phyloP scores from a whole-genome alignment of 805 yeast genomes.

The Dipodascopsis uninucleata region DNA sequence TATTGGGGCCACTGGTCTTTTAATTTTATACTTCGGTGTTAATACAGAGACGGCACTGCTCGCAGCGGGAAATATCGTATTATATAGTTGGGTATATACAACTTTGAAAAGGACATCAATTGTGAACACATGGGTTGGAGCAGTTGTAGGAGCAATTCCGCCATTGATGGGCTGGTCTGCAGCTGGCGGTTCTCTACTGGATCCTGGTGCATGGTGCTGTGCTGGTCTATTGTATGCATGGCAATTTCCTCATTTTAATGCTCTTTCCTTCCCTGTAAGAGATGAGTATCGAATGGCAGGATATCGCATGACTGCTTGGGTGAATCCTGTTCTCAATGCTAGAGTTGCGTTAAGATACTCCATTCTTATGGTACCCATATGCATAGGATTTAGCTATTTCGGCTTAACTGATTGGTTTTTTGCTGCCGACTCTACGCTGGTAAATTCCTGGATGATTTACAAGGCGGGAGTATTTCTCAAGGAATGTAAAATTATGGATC shows the following conservation, averaged over 20 bases:
- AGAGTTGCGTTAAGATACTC: constrained; percentile 90
- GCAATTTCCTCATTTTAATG: constrained; percentile 98
- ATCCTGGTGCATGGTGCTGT: constrained; percentile 91
- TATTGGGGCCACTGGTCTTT: constrained; percentile 68
- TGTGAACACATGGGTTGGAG: constrained; percentile 96
- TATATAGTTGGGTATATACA: constrained; percentile 89
- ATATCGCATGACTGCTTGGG: constrained; percentile 95
- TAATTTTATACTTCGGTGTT: constrained; percentile 71
- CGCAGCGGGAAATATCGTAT: constrained; percentile 74
- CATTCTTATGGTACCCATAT: constrained; percentile 87
- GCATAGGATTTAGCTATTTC: constrained; percentile 73
- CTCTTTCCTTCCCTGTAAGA: constrained; percentile 81
- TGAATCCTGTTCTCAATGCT: constrained; percentile 86
- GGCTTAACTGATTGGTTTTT: constrained; percentile 80
- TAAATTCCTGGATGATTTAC: constrained; percentile 82
- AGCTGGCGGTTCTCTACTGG: constrained; percentile 50
- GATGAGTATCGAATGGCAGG: constrained; percentile 90
- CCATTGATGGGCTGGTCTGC: constrained; percentile 99
- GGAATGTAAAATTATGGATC: constrained; percentile 46
- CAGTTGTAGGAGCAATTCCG: constrained; percentile 97
- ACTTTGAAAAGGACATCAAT: constrained; percentile 82
- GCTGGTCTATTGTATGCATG: constrained; percentile 90
- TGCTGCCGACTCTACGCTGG: constrained; percentile 71
- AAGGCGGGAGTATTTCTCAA: constrained; percentile 80
- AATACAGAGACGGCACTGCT: constrained; percentile 77